Percentiles rank a stretch among this genome's conserved stretches.
Evolutionary conservation across 305 asterid genomes (phyloP).

Genomic region (Fraxinus albicans): DNA sequence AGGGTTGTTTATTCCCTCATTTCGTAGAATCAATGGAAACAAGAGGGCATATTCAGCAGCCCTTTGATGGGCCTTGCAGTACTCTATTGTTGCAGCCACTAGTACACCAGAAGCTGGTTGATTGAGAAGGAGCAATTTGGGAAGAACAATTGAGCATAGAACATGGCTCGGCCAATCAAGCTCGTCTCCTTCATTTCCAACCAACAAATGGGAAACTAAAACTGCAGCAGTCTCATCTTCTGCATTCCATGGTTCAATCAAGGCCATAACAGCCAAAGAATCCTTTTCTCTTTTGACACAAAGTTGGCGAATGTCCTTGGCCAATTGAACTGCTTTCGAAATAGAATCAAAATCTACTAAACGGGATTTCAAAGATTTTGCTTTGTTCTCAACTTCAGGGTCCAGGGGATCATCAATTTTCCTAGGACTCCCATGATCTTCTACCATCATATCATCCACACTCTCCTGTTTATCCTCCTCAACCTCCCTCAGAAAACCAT

Average conservation of each 20-base stretch:
- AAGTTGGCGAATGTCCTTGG: slow-evolving; percentile 46
- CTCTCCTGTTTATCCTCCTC: slow-evolving; percentile 30
- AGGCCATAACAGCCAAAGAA: slow-evolving; percentile 41
- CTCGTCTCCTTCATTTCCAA: slow-evolving; percentile 40
- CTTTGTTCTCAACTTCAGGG: slow-evolving; percentile 39
- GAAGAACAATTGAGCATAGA: slow-evolving; percentile 65
- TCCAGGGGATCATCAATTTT: slow-evolving; percentile 26
- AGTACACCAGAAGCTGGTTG: slow-evolving; percentile 57
- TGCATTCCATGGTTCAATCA: slow-evolving; percentile 65
- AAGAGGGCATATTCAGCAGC: slow-evolving; percentile 65
- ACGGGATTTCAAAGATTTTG: slow-evolving; percentile 34
- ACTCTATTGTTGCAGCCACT: slow-evolving; percentile 42
- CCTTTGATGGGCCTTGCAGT: slow-evolving; percentile 64
- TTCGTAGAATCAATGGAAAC: slow-evolving; percentile 50
- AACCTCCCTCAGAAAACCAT: slow-evolving; percentile 12
- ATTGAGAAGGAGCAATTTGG: slow-evolving; percentile 51
- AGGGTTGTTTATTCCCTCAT: slow-evolving; percentile 53
- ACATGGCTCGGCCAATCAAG: slow-evolving; percentile 53
- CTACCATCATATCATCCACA: slow-evolving; percentile 41
- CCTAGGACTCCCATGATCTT: slow-evolving; percentile 23
- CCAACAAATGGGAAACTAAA: slow-evolving; percentile 44
- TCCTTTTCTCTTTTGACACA: slow-evolving; percentile 31
- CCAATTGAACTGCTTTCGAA: slow-evolving; percentile 41
- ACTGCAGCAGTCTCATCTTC: slow-evolving; percentile 66
- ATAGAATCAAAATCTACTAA: slow-evolving; percentile 40